phyloP scores from a whole-genome alignment of 2,329 filamentous ascomycete species.

The Trichophyton rubrum region DNA sequence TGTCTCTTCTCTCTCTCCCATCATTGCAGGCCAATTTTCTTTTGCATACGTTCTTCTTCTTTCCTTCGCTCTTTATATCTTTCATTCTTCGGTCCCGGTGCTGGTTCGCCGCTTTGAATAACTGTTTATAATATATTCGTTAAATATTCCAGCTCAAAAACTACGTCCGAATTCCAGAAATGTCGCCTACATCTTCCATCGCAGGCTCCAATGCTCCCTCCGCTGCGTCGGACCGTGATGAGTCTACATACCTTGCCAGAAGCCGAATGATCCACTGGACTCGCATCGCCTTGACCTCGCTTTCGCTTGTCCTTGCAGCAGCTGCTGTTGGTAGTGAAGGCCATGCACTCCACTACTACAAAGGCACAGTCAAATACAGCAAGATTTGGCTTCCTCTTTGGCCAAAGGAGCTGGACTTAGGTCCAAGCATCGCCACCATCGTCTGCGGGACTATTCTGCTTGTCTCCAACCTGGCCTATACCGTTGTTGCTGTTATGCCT shows the following conservation, averaged over 20 bases:
- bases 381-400: conserved; percentile 27
- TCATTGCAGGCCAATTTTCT: not conserved
- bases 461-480: conserved; percentile 23
- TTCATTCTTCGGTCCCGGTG: not conserved
- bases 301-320: conserved; percentile 21
- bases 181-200: conserved; percentile 20
- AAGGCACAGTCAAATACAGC: conserved; percentile 24
- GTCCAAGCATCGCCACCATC: conserved; percentile 28
- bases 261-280: conserved; percentile 23
- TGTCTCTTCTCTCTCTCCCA: not conserved
- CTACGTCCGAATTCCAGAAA: conserved; percentile 10
- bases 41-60: not conserved
- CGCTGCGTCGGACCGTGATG: conserved; percentile 26
- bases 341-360: conserved; percentile 30
- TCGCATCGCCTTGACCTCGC: conserved; percentile 24
- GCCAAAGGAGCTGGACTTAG: conserved; percentile 32
- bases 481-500: conserved; percentile 23
- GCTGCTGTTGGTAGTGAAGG: conserved; percentile 27
- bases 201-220: conserved; percentile 21
- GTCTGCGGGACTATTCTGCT: conserved; percentile 27
- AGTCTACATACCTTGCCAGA: conserved; percentile 26
- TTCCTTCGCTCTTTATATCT: not conserved
- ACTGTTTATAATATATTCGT: not conserved
- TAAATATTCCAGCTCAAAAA: not conserved
- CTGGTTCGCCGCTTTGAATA: not conserved